Percentiles rank a stretch among this genome's conserved stretches.
phyloP scores from a whole-genome alignment of 306 rosid species.

The Chamaecrista fasciculata region DNA sequence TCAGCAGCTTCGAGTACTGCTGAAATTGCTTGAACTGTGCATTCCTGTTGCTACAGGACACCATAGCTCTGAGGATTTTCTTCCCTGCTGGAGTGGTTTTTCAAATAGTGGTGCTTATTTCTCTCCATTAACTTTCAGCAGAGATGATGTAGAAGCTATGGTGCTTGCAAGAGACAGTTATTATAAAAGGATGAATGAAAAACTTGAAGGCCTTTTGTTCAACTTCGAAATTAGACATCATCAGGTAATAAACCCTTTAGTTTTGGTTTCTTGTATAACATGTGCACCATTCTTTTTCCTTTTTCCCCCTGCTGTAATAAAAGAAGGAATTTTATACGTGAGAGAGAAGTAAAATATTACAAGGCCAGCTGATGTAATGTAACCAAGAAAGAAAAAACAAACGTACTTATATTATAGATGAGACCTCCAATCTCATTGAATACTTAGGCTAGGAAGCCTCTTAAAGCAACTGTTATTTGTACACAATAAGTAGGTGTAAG shows the following conservation, averaged over 20 bases:
- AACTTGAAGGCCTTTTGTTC: constrained; percentile 50
- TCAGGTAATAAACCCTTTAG: constrained; percentile 52
- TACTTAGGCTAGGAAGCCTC: not conserved
- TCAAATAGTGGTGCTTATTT: constrained; percentile 48
- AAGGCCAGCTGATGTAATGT: not conserved
- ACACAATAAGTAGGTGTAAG: not conserved
- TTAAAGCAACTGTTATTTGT: constrained; percentile 5
- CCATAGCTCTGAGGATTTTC: constrained; percentile 64
- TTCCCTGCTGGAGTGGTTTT: constrained; percentile 86
- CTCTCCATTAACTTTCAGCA: constrained; percentile 62
- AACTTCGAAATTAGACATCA: constrained; percentile 64
- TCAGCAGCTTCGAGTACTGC: constrained; percentile 89
- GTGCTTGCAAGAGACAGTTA: constrained; percentile 64
- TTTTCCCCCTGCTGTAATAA: not conserved
- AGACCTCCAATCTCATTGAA: constrained; percentile 1
- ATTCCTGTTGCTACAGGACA: constrained; percentile 49
- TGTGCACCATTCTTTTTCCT: constrained; percentile 13
- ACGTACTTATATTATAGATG: not conserved
- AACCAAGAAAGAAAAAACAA: constrained; percentile 20
- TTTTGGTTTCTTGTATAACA: constrained; percentile 15
- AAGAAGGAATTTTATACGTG: not conserved
- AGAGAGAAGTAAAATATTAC: constrained; percentile 13
- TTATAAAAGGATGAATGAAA: constrained; percentile 68
- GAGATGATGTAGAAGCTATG: constrained; percentile 55
- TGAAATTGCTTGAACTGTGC: constrained; percentile 84